phyloP scores from a whole-genome alignment of 1,139 yeast species.

The Protomyces macrosporus region DNA sequence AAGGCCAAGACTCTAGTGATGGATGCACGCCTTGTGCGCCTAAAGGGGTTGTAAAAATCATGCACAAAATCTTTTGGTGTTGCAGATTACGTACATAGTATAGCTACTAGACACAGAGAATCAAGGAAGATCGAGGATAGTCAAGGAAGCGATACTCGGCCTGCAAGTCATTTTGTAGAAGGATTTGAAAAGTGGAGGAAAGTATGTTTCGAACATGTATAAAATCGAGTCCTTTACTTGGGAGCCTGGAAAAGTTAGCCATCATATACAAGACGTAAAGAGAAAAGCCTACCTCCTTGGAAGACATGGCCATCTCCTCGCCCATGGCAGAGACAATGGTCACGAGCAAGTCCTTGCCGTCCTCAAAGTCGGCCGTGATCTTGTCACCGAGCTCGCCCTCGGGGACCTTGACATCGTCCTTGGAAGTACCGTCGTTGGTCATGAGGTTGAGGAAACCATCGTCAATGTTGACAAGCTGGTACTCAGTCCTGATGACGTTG shows the following conservation, averaged over 20 bases:
- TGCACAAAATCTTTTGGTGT: background rate
- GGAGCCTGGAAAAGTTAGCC: background rate
- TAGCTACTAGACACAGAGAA: background rate
- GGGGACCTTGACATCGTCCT: conserved; percentile 98
- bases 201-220: background rate
- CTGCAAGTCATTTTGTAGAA: background rate
- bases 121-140: background rate
- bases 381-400: conserved; percentile 95
- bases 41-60: no score
- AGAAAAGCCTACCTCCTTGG: background rate
- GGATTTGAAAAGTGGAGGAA: background rate
- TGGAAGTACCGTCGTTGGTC: conserved; percentile 96
- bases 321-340: conserved; percentile 98
- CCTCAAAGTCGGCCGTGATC: conserved; percentile 88
- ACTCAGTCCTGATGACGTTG: conserved; percentile 51
- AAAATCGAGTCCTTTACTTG: background rate
- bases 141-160: background rate
- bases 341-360: conserved; percentile 93
- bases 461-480: conserved; percentile 69
- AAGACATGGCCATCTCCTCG: conserved; percentile 53
- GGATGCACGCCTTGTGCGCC: background rate
- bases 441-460: conserved; percentile 96
- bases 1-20: background rate
- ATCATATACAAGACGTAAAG: background rate
- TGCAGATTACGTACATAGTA: background rate